Base-by-base conservation (phyloP, 2,329 filamentous ascomycete genomes). In the Verticillium albo-atrum region DNA sequence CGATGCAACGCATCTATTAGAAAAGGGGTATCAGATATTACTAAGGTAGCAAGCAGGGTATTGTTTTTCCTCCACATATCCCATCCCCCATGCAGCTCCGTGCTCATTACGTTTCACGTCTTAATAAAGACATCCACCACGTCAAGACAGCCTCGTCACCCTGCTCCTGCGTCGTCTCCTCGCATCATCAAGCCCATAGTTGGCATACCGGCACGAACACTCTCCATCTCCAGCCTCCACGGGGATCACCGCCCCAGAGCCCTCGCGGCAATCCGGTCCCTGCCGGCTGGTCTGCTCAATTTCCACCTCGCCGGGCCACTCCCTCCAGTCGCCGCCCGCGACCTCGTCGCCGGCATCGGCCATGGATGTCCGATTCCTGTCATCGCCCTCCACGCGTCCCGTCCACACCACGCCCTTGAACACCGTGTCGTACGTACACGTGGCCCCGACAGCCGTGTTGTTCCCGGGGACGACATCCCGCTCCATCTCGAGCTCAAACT, bases 341-440 rank as follows among this genome's bases (percentile, higher is more conserved):
- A 61, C 42, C 32, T 58, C 58, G 42, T 66, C 52, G 37, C 64
- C 56, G 35, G 67, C 53, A 42, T 70, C 63, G 15, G 57, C 61
- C 9, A 60, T 58, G 53, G 61, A 61, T 37, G 55, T 61, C 10
- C 47, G 32, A 1, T 59, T 59, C 12, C 53, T 47, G 15, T 20
- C 54, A 4, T 26, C 20, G 9, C 50, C 70, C 1, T 66, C 67
- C 3, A 71, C 67, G 3, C 73, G 69, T 1, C 75, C 70, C n/a
- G 85, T 88, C 74, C 88, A 90, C 2, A 90, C 71, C 3, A 78
- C 82, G 1, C 79, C 87, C 27, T 79, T 73, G 62, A 89, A 77
- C 1, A 72, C 75, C 0, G 85, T 88, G 58, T 81, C 79, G 72
- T 82, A 90, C 61, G 77, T 82, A 72, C 88, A 90, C 50, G 77